Base-by-base conservation (phyloP, 768 basidiomycete genomes). In the Tricholoma bakamatsutake region DNA sequence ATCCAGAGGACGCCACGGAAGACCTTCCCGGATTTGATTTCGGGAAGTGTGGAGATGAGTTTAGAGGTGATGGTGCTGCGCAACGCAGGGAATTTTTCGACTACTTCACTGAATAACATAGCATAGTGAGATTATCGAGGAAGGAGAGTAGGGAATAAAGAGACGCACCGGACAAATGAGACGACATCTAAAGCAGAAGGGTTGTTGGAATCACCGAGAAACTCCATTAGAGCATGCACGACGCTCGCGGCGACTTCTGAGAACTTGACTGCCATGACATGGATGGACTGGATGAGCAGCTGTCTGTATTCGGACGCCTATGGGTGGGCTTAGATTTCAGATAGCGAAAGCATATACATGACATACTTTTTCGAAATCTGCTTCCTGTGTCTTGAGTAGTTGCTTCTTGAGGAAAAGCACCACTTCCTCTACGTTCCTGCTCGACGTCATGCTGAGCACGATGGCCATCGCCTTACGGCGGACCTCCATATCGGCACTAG, bases 1-100 rank as follows among this genome's bases (percentile, higher is more conserved):
- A 98, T 97, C 96, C 97, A 98, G 48, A 98, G 80, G 15, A 98
- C 82, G 6, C 96, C 97, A 4, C 94, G 86, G 79, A 90, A 98
- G 21, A 98, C 95, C 70, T 98, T 98, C 54, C 94, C 94, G 1
- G 91, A 94, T 70, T 94, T 94, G 73, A 98, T 92, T 58, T 92
- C 91, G 54, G 79, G 64, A 48, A 98, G 84, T 0, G 91, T 89
- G 30, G 81, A 73, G 47, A 88, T 83, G 52, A 98, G 83, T 65
- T 93, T 94, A 66, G 90, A 85, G 56, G 87, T 87, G 61, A 98
- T 93, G 7, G 88, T 81, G 2, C 77, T 65, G 7, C 95, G 88
- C 8, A 98, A 81, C 52, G 81, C 73, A 1, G 96, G 93, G 83
- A 98, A 98, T 70, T 97, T 97, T 70, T 98, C 93, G 50, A 98